Evolutionary conservation across 2,329 filamentous ascomycete species (phyloP).

Genomic region (Mollisiaceae sp.): DNA sequence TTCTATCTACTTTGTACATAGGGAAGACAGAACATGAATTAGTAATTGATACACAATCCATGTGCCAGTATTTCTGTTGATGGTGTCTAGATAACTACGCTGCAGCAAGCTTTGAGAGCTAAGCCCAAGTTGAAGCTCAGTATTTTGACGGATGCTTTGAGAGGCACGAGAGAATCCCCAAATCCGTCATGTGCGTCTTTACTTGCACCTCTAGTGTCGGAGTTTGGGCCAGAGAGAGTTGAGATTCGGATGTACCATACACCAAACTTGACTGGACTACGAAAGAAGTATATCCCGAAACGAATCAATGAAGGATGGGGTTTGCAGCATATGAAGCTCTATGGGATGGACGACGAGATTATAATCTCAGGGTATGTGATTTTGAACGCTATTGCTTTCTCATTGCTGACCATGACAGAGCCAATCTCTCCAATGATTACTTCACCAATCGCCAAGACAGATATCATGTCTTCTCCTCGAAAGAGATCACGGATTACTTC

Average conservation of each 20-base stretch:
- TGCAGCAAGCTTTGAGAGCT: constrained; percentile 73
- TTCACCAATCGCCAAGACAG: constrained; percentile 95
- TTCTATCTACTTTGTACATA: constrained; percentile 95
- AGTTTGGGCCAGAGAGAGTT: constrained; percentile 84
- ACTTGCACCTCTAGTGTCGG: constrained; percentile 78
- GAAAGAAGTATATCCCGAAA: constrained; percentile 82
- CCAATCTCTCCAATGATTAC: constrained; percentile 91
- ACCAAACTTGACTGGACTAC: constrained; percentile 86
- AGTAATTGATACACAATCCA: constrained; percentile 47
- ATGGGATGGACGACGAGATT: constrained; percentile 93
- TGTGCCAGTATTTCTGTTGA: constrained; percentile 20
- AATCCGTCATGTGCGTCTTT: constrained; percentile 86
- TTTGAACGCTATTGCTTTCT: constrained; percentile 9
- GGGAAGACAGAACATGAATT: constrained; percentile 92
- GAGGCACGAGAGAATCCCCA: constrained; percentile 90
- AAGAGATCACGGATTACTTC: constrained; percentile 83
- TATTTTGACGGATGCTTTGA: constrained; percentile 87
- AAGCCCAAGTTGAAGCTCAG: constrained; percentile 83
- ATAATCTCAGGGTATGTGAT: constrained; percentile 80
- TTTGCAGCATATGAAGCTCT: constrained; percentile 98
- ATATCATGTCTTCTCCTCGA: constrained; percentile 88
- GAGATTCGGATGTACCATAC: constrained; percentile 98
- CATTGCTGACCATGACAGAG: constrained; percentile 50
- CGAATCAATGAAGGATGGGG: constrained; percentile 99
- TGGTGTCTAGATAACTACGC: constrained; percentile 66